Evolutionary conservation across 2,329 filamentous ascomycete species (phyloP), one percentile per base, ranked within the genome.

Genomic region (Penicillium sp.): DNA sequence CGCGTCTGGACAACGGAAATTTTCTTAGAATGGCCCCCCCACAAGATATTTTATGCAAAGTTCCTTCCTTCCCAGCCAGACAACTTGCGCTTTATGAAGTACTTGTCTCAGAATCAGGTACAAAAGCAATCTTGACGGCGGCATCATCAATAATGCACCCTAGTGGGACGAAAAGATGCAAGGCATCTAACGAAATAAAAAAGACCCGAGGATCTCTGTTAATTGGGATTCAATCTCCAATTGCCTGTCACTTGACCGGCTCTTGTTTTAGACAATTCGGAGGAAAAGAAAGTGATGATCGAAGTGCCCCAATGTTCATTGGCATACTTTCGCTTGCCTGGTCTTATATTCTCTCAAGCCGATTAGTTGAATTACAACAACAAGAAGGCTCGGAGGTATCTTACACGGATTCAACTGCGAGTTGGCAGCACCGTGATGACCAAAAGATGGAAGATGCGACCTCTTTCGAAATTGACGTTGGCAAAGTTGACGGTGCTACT

Each of bases 281-380:
- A n/a, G 11, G 11, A 10, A 3, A 4, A 10, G 2, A 25, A 18
- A 14, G 10, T 2, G 9, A 27, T 11, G 15, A 12, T 12, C 9
- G 6, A 12, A 27, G 9, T 4, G n/a, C 14, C 9, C 16, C 15
- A 20, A 35, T 20, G 18, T 20, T 29, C 25, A 35, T 11, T 28
- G 10, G 25, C 2, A n/a, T 35, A 4, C 23, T 20, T 6, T 27
- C 25, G 25, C 33, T 35, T 13, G n/a, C 25, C 10, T 35, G 11
- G 33, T 14, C 25, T 27, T 22, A 29, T 15, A 28, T 35, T 22
- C 33, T 35, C 25, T 29, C 33, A 1, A 18, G 13, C 8, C n/a
- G 15, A 6, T 17, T 22, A 9, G 11, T 22, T 20, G 10, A 35
- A 12, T 2, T 2, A 5, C 25, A 13, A 25, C 15, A 35, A 16